A percentile compares a stretch with the other conserved stretches of the same genome.
phyloP scores from a whole-genome alignment of 2,329 filamentous ascomycete genomes.

The Ceratocystis cubensis region DNA sequence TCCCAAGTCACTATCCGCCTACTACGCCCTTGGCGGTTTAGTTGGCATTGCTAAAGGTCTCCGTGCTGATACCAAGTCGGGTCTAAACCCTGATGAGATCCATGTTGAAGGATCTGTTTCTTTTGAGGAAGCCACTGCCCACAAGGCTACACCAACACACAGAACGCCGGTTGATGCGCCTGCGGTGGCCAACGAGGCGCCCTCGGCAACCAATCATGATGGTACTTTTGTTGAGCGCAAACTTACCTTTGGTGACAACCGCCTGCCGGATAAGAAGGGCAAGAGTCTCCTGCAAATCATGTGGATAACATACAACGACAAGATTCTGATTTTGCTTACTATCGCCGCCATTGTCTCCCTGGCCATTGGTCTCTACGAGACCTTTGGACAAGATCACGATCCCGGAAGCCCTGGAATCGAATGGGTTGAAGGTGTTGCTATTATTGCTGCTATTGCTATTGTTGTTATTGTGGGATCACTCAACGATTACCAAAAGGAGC shows the following conservation, averaged over 20 bases:
- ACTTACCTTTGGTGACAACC: conserved; percentile 60
- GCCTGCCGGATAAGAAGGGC: conserved; percentile 59
- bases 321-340: conserved; percentile 61
- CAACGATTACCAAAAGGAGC: conserved; percentile 71
- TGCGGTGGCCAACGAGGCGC: not conserved
- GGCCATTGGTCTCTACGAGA: conserved; percentile 63
- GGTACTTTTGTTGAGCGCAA: conserved; percentile 49
- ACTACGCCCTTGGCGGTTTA: conserved; percentile 67
- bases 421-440: conserved; percentile 73
- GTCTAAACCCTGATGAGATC: conserved; percentile 65
- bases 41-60: conserved; percentile 68
- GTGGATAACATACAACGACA: conserved; percentile 78
- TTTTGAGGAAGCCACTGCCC: conserved; percentile 54
- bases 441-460: conserved; percentile 66
- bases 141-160: not conserved
- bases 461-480: conserved; percentile 65
- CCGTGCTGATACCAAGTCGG: conserved; percentile 56
- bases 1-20: conserved; percentile 74
- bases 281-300: conserved; percentile 61
- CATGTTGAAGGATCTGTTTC: conserved; percentile 51
- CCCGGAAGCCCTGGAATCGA: conserved; percentile 46
- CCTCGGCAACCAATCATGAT: conserved; percentile 19
- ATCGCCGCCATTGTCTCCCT: conserved; percentile 60
- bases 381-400: conserved; percentile 47
- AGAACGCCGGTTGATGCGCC: conserved; percentile 17